Evolutionary conservation across 179 eudicot species (phyloP).

Genomic region (Gypsophila paniculata): DNA sequence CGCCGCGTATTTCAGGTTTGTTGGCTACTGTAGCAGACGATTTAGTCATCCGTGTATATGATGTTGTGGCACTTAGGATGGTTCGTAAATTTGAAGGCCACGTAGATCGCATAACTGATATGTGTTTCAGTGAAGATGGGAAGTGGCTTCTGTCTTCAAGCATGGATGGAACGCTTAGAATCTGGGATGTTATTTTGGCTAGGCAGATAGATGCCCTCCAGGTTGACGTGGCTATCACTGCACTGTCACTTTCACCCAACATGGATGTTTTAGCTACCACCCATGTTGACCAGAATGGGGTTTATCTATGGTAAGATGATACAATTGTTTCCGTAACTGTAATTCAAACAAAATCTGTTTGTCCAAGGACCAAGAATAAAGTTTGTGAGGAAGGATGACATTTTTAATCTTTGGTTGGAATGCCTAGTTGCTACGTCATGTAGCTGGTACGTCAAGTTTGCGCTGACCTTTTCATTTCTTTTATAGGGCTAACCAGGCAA

Average conservation of each 20-base stretch:
- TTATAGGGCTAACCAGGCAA: constrained; percentile 81
- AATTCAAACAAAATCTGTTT: neutral
- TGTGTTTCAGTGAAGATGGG: constrained; percentile 96
- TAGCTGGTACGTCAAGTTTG: neutral
- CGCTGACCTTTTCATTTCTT: constrained; percentile 10
- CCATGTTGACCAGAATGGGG: constrained; percentile 96
- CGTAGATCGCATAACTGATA: constrained; percentile 78
- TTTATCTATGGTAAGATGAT: constrained; percentile 71
- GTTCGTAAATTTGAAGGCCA: constrained; percentile 98
- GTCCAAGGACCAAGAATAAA: too few species aligned
- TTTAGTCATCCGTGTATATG: constrained; percentile 78
- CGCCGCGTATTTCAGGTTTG: constrained; percentile 50
- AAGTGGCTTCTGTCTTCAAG: constrained; percentile 97
- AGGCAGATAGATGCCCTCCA: constrained; percentile 93
- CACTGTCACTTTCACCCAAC: constrained; percentile 90
- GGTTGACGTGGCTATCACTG: constrained; percentile 81
- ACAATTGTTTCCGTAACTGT: neutral
- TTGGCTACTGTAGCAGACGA: constrained; percentile 89
- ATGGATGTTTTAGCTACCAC: constrained; percentile 98
- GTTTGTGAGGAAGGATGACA: neutral
- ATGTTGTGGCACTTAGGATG: constrained; percentile 80
- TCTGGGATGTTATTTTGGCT: constrained; percentile 93
- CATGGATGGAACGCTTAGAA: constrained; percentile 95
- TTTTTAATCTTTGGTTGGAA: neutral
- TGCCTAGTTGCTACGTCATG: too few species aligned